These are phyloP conservation scores for Cadophora malorum DNA, from an alignment of 2,329 filamentous ascomycete species.

Conservation along the genomic window DNA sequence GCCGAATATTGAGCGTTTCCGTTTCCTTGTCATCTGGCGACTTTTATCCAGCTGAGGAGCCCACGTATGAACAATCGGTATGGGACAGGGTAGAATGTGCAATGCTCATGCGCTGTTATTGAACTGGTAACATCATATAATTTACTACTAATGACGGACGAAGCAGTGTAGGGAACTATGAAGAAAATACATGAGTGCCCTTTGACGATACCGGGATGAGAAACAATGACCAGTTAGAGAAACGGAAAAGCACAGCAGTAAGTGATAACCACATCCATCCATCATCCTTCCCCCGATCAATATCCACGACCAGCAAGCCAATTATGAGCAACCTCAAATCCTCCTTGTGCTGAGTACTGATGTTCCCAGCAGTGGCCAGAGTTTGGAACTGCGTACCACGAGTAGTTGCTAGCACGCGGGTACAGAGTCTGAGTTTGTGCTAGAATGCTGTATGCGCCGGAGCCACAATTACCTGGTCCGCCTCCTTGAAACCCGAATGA, in stretches of 20 bases:
- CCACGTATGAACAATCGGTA: not conserved
- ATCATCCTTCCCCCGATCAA: slow-evolving; percentile 1
- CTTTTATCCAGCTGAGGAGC: not conserved
- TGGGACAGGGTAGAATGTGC: not conserved
- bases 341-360: slow-evolving; percentile 25
- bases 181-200: slow-evolving; percentile 1
- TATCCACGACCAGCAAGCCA: slow-evolving; percentile 30
- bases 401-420: slow-evolving; percentile 25
- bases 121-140: not conserved
- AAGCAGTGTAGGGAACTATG: slow-evolving; percentile 2
- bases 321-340: slow-evolving; percentile 26
- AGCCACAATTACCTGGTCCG: slow-evolving; percentile 26
- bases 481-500: slow-evolving; percentile 16
- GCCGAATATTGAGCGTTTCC: not conserved
- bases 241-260: not conserved
- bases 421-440: slow-evolving; percentile 27
- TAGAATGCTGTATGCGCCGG: slow-evolving; percentile 20
- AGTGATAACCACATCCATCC: not conserved
- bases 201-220: not conserved
- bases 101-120: not conserved
- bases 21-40: not conserved
- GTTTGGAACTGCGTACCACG: slow-evolving; percentile 29
- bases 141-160: slow-evolving; percentile 2
- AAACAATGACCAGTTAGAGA: not conserved
- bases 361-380: slow-evolving; percentile 32